Base-by-base conservation (phyloP, 441 rosid genomes). In the Pelargonium citronellum region DNA sequence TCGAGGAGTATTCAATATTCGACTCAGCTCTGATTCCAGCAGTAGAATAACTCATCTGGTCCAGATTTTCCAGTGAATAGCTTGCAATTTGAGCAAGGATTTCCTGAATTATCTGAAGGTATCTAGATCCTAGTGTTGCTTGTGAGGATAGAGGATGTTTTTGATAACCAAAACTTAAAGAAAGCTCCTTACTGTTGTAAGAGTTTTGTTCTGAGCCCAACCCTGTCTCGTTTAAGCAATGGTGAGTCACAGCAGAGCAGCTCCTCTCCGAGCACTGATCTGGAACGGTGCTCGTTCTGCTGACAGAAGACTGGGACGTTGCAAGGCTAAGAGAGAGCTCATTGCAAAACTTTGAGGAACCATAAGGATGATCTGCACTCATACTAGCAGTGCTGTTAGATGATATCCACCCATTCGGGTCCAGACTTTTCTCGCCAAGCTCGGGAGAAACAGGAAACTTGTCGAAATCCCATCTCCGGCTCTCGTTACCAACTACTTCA, bases 11-110 rank as follows among this genome's bases (percentile, higher is more conserved):
- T 7, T 7, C 43, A 7, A 39, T 39, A 24, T 74, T 72, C 46
- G 67, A 69, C 8, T 77, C 80, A n/a, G 70, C 49, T 58, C 74
- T 83, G 16, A 64, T 63, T 69, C 76, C 83, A 7, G 71, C 62
- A 44, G 70, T 62, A n/a, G 81, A 75, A 68, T 70, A 79, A 64
- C 77, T 80, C 67, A 43, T 71, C 10, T 66, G 77, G 66, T 84
- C 90, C 4, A 82, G 47, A 78, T 81, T 85, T 71, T 84, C 88
- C 5, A 90, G 78, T 0, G 99, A 87, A 82, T 75, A 91, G 74
- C 85, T 80, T 19, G 97, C 95, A 61, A 94, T 80, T 74, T 90
- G 89, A 77, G 92, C 81, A 41, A 94, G 92, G 74, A 94, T 86
- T 75, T 89, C 96, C 82, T 91, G 99, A 73, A 91, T 79, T 20